These are phyloP conservation scores for Pholiota adiposa DNA, from an alignment of 1,284 basidiomycete genomes.

Conservation along the genomic window DNA sequence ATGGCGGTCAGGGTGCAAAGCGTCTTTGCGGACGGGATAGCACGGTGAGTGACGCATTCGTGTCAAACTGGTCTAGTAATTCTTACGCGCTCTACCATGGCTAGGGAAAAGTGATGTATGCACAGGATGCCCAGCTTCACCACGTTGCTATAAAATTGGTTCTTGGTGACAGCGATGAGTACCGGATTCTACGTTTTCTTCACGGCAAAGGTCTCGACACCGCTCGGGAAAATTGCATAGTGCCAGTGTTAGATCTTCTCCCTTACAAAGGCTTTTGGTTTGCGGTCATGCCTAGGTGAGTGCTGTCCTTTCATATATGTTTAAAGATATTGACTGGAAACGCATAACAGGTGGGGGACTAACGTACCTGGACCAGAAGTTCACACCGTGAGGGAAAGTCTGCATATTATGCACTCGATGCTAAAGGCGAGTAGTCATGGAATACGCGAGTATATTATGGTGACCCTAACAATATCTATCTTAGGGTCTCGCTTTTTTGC, in stretches of 20 bases:
- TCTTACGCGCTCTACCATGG: not conserved
- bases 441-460: too few relatives aligned
- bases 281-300: constrained; percentile 25
- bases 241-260: constrained; percentile 24
- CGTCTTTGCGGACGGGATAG: not conserved
- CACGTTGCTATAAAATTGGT: constrained; percentile 28
- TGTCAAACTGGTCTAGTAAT: too few relatives aligned
- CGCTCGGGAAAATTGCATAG: constrained; percentile 17
- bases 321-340: not conserved
- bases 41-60: not conserved
- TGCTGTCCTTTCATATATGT: not conserved
- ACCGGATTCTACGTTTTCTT: constrained; percentile 19
- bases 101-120: constrained; percentile 18
- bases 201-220: constrained; percentile 8
- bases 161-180: constrained; percentile 18
- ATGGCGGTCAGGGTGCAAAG: not conserved
- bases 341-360: constrained; percentile 12
- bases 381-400: not conserved
- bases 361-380: not conserved
- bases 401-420: constrained; percentile 15
- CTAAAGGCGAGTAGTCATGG: constrained; percentile 9
- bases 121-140: constrained; percentile 17
- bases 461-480: not conserved
- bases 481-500: constrained; percentile 17
- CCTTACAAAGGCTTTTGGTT: constrained; percentile 17